These are phyloP conservation scores for Phytopythium boreale DNA, from an alignment of 352 stramenopile genomes.

Conservation along the genomic window DNA sequence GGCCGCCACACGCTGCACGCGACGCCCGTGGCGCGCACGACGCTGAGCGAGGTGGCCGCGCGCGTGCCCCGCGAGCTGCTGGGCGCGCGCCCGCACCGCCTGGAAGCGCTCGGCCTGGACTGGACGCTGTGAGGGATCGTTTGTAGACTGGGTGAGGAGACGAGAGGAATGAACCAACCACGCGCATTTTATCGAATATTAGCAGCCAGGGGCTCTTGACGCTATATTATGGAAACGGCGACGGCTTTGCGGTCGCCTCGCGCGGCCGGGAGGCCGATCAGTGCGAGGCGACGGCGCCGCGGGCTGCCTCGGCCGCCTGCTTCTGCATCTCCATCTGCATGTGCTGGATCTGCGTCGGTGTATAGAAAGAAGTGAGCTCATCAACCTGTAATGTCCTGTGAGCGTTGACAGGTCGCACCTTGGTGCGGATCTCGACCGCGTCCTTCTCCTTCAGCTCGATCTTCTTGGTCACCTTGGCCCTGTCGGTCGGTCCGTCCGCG, in stretches of 20 bases:
- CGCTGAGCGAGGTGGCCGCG: slow-evolving; percentile 54
- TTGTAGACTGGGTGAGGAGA: background rate
- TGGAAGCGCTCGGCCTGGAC: slow-evolving; percentile 27
- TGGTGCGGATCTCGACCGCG: slow-evolving; percentile 84
- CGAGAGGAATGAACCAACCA: background rate
- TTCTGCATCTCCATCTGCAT: slow-evolving; percentile 91
- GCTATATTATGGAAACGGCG: slow-evolving; percentile 13
- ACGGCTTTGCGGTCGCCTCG: background rate
- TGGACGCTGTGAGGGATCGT: background rate
- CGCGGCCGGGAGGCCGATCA: background rate
- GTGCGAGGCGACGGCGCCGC: slow-evolving; percentile 50
- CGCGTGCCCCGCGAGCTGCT: slow-evolving; percentile 55
- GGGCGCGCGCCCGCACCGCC: slow-evolving; percentile 42
- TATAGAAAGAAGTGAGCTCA: background rate
- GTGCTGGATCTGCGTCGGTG: slow-evolving; percentile 66
- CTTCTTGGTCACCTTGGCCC: slow-evolving; percentile 84
- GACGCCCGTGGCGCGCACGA: slow-evolving; percentile 73
- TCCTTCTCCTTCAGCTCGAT: slow-evolving; percentile 91
- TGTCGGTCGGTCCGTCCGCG: no score
- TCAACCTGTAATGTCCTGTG: background rate
- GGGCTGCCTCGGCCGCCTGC: slow-evolving; percentile 71
- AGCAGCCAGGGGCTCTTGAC: background rate
- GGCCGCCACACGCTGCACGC: slow-evolving; percentile 82
- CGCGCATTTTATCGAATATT: background rate
- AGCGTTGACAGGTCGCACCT: slow-evolving; percentile 29